Conservation (phyloP, 768 basidiomycete genomes). For the Leccinum uliginosum region DNA sequence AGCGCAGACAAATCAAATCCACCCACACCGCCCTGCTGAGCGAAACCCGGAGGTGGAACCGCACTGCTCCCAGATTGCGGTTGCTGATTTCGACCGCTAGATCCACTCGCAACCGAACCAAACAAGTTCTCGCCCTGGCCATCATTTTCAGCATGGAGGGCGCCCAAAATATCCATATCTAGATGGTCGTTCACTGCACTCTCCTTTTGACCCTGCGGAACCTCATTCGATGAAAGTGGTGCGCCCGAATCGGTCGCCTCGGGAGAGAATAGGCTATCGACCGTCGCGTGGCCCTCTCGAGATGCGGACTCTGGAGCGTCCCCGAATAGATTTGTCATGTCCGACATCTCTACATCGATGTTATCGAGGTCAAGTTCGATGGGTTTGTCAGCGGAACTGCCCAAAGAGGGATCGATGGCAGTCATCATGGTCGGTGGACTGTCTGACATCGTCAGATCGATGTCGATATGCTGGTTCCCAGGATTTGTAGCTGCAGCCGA, state of each 20-base stretch:
- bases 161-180: slow-evolving; percentile 36
- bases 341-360: slow-evolving; percentile 61
- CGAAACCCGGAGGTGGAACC: slow-evolving; percentile 40
- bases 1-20: slow-evolving; percentile 55
- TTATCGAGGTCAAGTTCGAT: slow-evolving; percentile 73
- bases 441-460: slow-evolving; percentile 55
- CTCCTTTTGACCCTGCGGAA: slow-evolving; percentile 18
- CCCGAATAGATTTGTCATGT: slow-evolving; percentile 51
- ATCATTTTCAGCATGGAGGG: slow-evolving; percentile 21
- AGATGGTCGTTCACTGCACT: slow-evolving; percentile 17
- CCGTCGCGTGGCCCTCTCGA: slow-evolving; percentile 31
- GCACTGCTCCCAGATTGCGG: slow-evolving; percentile 21
- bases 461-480: slow-evolving; percentile 38
- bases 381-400: slow-evolving; percentile 73
- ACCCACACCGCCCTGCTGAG: slow-evolving; percentile 18
- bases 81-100: slow-evolving; percentile 8
- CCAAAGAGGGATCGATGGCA: slow-evolving; percentile 34
- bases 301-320: slow-evolving; percentile 37
- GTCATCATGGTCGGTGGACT: slow-evolving; percentile 25
- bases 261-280: slow-evolving; percentile 54
- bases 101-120: slow-evolving; percentile 26
- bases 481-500: slow-evolving; percentile 35
- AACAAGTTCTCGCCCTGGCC: slow-evolving; percentile 21
- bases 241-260: slow-evolving; percentile 24
- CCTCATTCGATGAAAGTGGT: slow-evolving; percentile 14